A percentile compares a stretch with the other conserved stretches of the same genome.
Conservation (phyloP, 2,329 filamentous ascomycete species). For the Sordariomycetes sp. region DNA sequence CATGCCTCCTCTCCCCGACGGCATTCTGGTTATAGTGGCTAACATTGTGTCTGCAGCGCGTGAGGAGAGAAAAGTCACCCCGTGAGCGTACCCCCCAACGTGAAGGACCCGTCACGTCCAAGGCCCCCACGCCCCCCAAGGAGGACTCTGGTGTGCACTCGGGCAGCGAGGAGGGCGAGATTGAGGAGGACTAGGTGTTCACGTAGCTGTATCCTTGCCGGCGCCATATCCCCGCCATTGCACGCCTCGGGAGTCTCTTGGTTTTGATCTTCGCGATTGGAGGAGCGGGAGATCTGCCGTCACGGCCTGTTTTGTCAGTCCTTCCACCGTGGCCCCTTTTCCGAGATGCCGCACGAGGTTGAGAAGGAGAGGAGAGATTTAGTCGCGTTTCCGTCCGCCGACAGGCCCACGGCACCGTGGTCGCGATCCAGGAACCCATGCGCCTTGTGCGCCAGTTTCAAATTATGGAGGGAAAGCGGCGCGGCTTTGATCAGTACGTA, state of each 20-base stretch:
- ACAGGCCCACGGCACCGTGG: background rate
- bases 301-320: background rate
- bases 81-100: constrained; percentile 49
- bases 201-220: no score
- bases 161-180: constrained; percentile 95
- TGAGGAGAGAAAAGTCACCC: constrained; percentile 40
- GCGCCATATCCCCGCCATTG: no score
- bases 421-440: background rate
- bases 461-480: background rate
- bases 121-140: constrained; percentile 25
- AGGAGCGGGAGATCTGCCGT: background rate
- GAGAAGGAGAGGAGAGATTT: background rate
- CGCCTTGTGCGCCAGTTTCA: background rate
- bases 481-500: background rate
- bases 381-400: background rate
- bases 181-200: constrained; percentile 58
- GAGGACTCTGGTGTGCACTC: constrained; percentile 57
- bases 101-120: constrained; percentile 39
- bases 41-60: constrained; percentile 26
- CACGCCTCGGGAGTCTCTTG: no score
- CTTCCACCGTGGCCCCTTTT: background rate
- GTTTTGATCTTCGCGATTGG: no score
- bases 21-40: background rate
- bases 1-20: background rate
- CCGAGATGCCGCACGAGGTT: background rate